phyloP scores from a whole-genome alignment of 192 early-diverging fungal genomes.

The Glomus cerebriforme region DNA sequence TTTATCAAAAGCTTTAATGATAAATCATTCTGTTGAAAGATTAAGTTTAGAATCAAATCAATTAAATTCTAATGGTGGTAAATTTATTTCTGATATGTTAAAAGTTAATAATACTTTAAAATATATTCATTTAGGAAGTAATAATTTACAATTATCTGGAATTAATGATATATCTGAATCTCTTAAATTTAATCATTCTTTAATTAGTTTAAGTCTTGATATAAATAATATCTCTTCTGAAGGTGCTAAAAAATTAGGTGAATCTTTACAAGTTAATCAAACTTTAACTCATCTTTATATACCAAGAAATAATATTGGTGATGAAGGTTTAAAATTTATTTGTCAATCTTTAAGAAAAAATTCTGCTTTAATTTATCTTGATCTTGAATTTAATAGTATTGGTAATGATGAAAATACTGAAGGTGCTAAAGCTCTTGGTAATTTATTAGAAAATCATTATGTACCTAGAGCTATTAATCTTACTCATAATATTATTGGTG shows the following conservation, averaged over 20 bases:
- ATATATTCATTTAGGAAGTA: constrained; percentile 46
- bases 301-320: constrained; percentile 44
- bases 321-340: constrained; percentile 37
- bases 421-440: constrained; percentile 37
- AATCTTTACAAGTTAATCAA: constrained; percentile 35
- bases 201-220: constrained; percentile 43
- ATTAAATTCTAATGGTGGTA: constrained; percentile 34
- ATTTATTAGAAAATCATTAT: constrained; percentile 7
- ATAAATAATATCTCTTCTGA: constrained; percentile 41
- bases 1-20: constrained; percentile 31
- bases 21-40: constrained; percentile 31
- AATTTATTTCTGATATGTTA: constrained; percentile 33
- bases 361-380: constrained; percentile 34
- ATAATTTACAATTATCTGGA: constrained; percentile 36
- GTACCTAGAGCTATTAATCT: constrained; percentile 38
- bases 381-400: constrained; percentile 45
- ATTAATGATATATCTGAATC: constrained; percentile 38
- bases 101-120: constrained; percentile 36
- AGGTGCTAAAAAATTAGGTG: constrained; percentile 34
- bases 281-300: constrained; percentile 45
- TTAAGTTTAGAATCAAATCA: constrained; percentile 42
- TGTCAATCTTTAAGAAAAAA: constrained; percentile 39
- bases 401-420: constrained; percentile 32
- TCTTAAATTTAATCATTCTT: constrained; percentile 37
- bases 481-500: constrained; percentile 36